These are phyloP conservation scores for Cladosporium sp. DNA, from an alignment of 2,329 filamentous ascomycete species.

Conservation along the genomic window DNA sequence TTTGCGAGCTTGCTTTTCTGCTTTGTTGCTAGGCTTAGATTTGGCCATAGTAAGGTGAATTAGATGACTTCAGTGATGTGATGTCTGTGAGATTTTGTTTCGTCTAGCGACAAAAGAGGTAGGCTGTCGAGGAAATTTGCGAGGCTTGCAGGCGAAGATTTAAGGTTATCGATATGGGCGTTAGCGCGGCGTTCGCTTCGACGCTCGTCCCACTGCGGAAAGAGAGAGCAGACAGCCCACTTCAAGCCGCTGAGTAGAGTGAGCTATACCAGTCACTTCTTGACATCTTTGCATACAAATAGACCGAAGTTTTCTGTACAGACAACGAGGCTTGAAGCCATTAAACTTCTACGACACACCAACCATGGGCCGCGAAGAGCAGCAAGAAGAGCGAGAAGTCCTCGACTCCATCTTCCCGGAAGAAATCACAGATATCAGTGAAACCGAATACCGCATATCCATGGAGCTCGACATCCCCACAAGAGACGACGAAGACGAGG, in stretches of 20 bases:
- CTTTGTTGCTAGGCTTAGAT: slow-evolving; percentile 19
- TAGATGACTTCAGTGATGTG: not conserved
- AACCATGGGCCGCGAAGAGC: slow-evolving; percentile 66
- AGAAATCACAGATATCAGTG: slow-evolving; percentile 93
- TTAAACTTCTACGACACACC: not conserved
- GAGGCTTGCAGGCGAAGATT: not conserved
- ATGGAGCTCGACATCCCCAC: slow-evolving; percentile 69
- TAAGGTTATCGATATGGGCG: slow-evolving; percentile 1
- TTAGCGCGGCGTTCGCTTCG: not conserved
- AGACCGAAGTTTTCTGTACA: not conserved
- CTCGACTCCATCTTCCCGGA: slow-evolving; percentile 98
- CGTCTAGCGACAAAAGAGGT: not conserved
- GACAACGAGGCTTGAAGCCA: not conserved
- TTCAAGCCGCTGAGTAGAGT: not conserved
- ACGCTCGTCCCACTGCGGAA: too few relatives aligned
- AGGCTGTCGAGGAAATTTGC: slow-evolving; percentile 1
- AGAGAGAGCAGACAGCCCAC: slow-evolving; percentile 1
- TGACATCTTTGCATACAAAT: too few relatives aligned
- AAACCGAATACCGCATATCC: slow-evolving; percentile 81
- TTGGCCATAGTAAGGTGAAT: slow-evolving; percentile 22
- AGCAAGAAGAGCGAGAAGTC: slow-evolving; percentile 93
- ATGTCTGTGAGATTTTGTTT: too few relatives aligned
- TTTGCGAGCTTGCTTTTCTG: slow-evolving; percentile 44
- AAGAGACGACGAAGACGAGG: slow-evolving; percentile 51
- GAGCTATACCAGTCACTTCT: too few relatives aligned